phyloP scores from a whole-genome alignment of 108 stramenopile genomes.

The Pseudonitzschia delicatissima region DNA sequence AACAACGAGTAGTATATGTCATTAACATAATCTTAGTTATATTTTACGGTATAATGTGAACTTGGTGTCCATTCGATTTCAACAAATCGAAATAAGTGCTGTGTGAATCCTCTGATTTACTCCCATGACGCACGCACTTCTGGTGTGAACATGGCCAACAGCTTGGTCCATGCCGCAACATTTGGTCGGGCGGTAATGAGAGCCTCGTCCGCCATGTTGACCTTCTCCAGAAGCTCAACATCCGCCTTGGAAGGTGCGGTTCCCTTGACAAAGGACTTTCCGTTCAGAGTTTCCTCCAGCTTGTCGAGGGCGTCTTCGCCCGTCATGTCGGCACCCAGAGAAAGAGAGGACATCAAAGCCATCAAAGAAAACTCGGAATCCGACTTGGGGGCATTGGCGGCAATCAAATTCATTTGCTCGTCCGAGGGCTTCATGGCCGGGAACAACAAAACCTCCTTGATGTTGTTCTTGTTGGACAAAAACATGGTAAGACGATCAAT shows the following conservation, averaged over 20 bases:
- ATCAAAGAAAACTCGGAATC: conserved; percentile 33
- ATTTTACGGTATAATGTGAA: too few relatives aligned
- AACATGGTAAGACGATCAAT: conserved; percentile 99
- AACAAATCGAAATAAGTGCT: too few relatives aligned
- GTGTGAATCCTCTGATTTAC: too few relatives aligned
- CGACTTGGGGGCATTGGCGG: conserved; percentile 62
- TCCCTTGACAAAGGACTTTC: conserved; percentile 36
- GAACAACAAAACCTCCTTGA: conserved; percentile 99
- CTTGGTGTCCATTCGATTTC: too few relatives aligned
- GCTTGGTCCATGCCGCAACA: conserved; percentile 35
- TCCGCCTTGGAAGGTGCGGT: conserved; percentile 40
- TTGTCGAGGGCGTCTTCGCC: conserved; percentile 29
- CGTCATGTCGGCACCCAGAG: conserved; percentile 26
- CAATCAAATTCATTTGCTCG: conserved; percentile 69
- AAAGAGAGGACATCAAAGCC: conserved; percentile 22
- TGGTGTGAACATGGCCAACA: conserved; percentile 34
- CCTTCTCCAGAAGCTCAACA: conserved; percentile 34
- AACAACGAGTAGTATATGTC: too few relatives aligned
- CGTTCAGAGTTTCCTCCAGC: conserved; percentile 27
- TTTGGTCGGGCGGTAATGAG: conserved; percentile 24
- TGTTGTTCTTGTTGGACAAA: conserved; percentile 98
- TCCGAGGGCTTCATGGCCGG: conserved; percentile 99
- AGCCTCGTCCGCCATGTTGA: conserved; percentile 22
- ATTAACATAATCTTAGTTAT: too few relatives aligned
- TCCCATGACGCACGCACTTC: conserved; percentile 34